Conservation (phyloP, 2,329 filamentous ascomycete species). For the Fusarium liriodendri region DNA sequence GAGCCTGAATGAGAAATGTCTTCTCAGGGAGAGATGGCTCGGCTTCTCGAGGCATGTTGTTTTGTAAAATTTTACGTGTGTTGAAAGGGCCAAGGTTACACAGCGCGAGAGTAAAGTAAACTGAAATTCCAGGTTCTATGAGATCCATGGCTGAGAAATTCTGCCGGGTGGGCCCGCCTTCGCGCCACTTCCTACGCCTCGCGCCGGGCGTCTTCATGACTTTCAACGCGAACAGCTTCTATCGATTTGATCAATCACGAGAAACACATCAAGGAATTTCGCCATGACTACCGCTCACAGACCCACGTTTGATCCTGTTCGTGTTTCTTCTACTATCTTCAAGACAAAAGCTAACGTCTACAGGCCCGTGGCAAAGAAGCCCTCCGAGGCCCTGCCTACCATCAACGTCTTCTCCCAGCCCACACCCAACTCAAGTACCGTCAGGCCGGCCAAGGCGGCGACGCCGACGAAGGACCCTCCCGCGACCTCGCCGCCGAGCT, state of each 20-base stretch:
- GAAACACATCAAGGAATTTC: slow-evolving; percentile 9
- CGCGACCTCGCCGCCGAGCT: slow-evolving; percentile 92
- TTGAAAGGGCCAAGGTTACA: slow-evolving; percentile 13
- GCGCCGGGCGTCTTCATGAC: slow-evolving; percentile 3
- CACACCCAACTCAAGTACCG: slow-evolving; percentile 93
- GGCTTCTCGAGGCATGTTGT: slow-evolving; percentile 88
- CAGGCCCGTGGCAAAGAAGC: slow-evolving; percentile 95
- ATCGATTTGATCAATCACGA: neutral
- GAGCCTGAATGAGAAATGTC: slow-evolving; percentile 84
- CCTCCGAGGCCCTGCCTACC: slow-evolving; percentile 91
- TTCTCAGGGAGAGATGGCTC: slow-evolving; percentile 91
- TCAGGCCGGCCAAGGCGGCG: slow-evolving; percentile 88
- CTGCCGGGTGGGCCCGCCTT: slow-evolving; percentile 58
- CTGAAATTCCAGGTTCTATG: slow-evolving; percentile 24
- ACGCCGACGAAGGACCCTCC: slow-evolving; percentile 72
- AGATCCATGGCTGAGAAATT: slow-evolving; percentile 49
- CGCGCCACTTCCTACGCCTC: slow-evolving; percentile 32
- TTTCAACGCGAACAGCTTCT: neutral
- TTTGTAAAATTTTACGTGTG: slow-evolving; percentile 17
- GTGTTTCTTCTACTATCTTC: slow-evolving; percentile 35
- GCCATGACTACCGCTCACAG: slow-evolving; percentile 77
- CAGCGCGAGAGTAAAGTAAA: neutral
- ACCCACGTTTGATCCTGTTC: slow-evolving; percentile 95
- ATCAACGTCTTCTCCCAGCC: slow-evolving; percentile 93
- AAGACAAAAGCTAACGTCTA: slow-evolving; percentile 41